phyloP scores from a whole-genome alignment of 176 grass and related monocot genomes.

The sorghum (Sorghum bicolor) region DNA sequence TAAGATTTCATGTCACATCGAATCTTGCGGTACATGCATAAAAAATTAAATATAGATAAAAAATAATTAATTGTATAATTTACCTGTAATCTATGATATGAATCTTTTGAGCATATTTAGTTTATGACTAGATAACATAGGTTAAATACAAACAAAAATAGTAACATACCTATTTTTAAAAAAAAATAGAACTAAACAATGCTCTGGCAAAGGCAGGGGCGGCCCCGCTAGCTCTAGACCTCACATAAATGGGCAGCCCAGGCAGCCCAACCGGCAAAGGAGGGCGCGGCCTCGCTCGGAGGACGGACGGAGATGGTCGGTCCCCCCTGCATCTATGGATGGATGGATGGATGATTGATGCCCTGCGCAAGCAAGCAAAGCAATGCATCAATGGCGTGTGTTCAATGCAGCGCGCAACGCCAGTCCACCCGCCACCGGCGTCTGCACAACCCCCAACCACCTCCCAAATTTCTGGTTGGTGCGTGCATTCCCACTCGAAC shows the following conservation, averaged over 20 bases:
- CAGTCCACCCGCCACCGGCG: not conserved
- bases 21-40: too few species aligned
- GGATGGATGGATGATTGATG: constrained; percentile 15
- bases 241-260: constrained; percentile 25
- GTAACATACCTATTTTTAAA: too few species aligned
- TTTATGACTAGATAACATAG: too few species aligned
- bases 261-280: not conserved
- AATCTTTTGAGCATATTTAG: too few species aligned
- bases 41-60: too few species aligned
- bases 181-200: too few species aligned
- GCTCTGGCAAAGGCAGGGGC: too few species aligned
- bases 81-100: too few species aligned
- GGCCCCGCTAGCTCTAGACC: not conserved
- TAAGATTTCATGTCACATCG: too few species aligned
- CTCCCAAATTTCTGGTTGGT: not conserved
- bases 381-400: constrained; percentile 13
- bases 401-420: not conserved
- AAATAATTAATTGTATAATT: too few species aligned
- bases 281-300: not conserved
- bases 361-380: not conserved
- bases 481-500: too few species aligned
- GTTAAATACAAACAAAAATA: too few species aligned
- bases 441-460: not conserved
- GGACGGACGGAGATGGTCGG: not conserved
- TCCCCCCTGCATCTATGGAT: not conserved